Conservation (phyloP, 2,329 filamentous ascomycete genomes). For the Delphinella strobiligena region DNA sequence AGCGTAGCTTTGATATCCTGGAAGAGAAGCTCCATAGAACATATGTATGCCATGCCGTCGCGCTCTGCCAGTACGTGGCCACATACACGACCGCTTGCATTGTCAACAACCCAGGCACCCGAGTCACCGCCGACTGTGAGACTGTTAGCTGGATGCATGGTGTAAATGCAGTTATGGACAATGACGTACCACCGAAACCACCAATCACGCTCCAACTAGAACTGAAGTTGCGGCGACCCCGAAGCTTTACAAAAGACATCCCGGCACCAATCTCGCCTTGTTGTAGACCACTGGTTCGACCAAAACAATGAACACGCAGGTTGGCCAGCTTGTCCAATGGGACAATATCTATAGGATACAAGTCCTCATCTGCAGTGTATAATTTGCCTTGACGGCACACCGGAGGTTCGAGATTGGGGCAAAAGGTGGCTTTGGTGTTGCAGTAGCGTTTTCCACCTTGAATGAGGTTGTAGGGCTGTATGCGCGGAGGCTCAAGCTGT, state of each 20-base stretch:
- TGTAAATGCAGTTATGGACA: neutral
- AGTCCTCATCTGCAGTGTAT: constrained; percentile 25
- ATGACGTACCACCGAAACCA: constrained; percentile 39
- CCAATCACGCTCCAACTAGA: constrained; percentile 55
- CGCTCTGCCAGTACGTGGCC: constrained; percentile 82
- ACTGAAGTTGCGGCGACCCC: constrained; percentile 69
- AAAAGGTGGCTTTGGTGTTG: constrained; percentile 13
- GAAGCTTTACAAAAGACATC: constrained; percentile 76
- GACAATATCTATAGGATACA: constrained; percentile 34
- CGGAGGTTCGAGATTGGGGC: constrained; percentile 21
- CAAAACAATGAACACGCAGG: constrained; percentile 74
- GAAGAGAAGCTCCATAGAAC: constrained; percentile 84
- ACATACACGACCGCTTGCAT: constrained; percentile 64
- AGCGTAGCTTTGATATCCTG: constrained; percentile 74
- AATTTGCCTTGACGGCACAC: constrained; percentile 13
- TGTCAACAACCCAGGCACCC: constrained; percentile 85
- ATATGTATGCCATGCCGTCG: constrained; percentile 69
- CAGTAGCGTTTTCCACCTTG: constrained; percentile 36
- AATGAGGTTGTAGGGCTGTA: constrained; percentile 62
- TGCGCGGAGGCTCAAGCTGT: constrained; percentile 53
- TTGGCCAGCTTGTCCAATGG: constrained; percentile 54
- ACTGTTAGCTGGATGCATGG: constrained; percentile 12
- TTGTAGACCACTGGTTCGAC: constrained; percentile 74
- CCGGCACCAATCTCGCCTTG: constrained; percentile 65
- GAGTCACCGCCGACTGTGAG: constrained; percentile 67